Conservation (phyloP, 2,329 filamentous ascomycete species). For the Colletotrichum sp. region DNA sequence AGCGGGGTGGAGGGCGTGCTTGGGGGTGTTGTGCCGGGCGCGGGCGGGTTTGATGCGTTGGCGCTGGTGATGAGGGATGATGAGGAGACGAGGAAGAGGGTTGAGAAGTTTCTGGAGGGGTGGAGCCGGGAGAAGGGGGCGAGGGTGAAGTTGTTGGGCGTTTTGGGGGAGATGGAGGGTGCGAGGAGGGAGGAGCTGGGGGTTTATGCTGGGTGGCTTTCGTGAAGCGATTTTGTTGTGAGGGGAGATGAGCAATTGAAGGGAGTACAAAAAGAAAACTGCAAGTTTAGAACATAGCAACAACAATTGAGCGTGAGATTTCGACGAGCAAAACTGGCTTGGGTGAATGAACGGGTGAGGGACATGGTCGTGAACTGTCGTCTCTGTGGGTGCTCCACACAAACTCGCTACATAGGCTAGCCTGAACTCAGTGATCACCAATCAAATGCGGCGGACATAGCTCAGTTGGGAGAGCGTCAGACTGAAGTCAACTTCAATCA, state of each 20-base stretch:
- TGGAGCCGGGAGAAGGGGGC: constrained; percentile 69
- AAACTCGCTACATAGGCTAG: rapidly evolving
- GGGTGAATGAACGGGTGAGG: not conserved
- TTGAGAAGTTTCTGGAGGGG: constrained; percentile 66
- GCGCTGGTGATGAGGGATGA: constrained; percentile 81
- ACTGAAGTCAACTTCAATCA: constrained; percentile 21
- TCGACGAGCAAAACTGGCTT: not conserved
- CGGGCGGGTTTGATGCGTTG: constrained; percentile 91
- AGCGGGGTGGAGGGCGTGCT: constrained; percentile 77
- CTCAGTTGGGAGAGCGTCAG: constrained; percentile 22
- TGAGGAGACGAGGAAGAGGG: constrained; percentile 60
- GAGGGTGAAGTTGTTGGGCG: constrained; percentile 71
- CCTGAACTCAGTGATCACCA: not conserved
- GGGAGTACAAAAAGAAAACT: not conserved
- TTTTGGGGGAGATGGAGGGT: constrained; percentile 77
- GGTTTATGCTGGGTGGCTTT: constrained; percentile 50
- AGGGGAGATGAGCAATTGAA: not conserved
- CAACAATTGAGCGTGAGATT: not conserved
- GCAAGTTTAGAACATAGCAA: not conserved
- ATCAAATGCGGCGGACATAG: constrained; percentile 16
- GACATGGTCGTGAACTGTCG: not conserved
- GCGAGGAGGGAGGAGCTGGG: constrained; percentile 51
- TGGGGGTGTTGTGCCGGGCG: constrained; percentile 91
- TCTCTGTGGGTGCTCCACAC: not conserved
- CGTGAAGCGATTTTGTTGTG: not conserved